phyloP scores from a whole-genome alignment of 169 alveolate genomes.

The Cryptosporidium sp. region DNA sequence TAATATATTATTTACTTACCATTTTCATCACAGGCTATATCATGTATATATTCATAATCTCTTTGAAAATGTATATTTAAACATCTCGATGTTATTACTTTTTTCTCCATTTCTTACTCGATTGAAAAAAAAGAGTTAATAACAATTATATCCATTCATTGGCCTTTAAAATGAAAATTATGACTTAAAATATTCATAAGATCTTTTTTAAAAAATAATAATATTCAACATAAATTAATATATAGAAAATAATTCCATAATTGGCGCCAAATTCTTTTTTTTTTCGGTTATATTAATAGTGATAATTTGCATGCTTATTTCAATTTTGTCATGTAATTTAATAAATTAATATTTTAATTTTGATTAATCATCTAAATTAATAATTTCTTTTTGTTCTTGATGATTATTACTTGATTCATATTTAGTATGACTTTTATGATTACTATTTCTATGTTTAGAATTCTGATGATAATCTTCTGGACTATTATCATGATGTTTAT shows the following conservation, averaged over 20 bases:
- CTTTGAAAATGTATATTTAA: slow-evolving; percentile 27
- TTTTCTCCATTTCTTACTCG: neutral
- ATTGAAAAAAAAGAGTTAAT: too few relatives aligned
- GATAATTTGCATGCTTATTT: neutral
- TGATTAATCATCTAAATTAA: neutral
- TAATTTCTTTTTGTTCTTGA: neutral
- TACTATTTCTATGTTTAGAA: neutral
- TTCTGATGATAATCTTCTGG: neutral
- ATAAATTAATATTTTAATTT: too few relatives aligned
- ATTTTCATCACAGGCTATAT: slow-evolving; percentile 43
- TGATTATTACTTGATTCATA: neutral
- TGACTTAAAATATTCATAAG: too few relatives aligned
- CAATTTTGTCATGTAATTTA: too few relatives aligned
- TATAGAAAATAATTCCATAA: too few relatives aligned
- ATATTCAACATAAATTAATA: too few relatives aligned
- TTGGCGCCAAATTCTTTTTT: too few relatives aligned
- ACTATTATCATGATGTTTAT: neutral
- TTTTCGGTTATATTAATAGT: too few relatives aligned
- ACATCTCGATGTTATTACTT: neutral
- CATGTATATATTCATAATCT: slow-evolving; percentile 62
- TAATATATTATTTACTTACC: slow-evolving; percentile 41
- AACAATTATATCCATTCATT: too few relatives aligned
- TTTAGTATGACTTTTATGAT: neutral
- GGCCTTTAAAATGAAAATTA: too few relatives aligned
- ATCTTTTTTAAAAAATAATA: too few relatives aligned